These are phyloP conservation scores for Trypanosoma cruzi DNA, from an alignment of 208 protist species.

Conservation along the genomic window DNA sequence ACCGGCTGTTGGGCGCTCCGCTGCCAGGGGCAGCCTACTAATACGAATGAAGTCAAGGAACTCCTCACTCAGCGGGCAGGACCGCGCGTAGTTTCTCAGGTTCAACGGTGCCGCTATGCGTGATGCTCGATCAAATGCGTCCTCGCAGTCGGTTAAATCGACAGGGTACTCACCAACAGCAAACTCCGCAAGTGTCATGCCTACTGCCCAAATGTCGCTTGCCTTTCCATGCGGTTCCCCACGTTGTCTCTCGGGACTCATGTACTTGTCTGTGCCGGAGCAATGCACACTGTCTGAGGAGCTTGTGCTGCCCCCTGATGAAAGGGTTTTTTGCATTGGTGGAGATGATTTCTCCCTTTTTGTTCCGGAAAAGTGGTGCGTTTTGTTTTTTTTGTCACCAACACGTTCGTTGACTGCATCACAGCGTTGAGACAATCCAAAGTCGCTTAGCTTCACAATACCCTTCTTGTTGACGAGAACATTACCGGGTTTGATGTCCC, in stretches of 20 bases:
- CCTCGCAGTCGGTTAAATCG: constrained; percentile 49
- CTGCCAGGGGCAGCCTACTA: constrained; percentile 56
- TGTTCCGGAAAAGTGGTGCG: too few relatives aligned
- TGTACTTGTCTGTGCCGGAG: constrained; percentile 90
- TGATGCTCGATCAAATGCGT: constrained; percentile 68
- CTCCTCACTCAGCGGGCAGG: constrained; percentile 40
- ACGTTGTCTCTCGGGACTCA: constrained; percentile 88
- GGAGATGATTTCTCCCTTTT: too few relatives aligned
- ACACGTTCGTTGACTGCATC: too few relatives aligned
- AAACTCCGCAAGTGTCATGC: constrained; percentile 89
- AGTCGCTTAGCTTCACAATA: constrained; percentile 96
- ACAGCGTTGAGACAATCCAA: constrained; percentile 91
- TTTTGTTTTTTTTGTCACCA: too few relatives aligned
- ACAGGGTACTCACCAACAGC: constrained; percentile 85
- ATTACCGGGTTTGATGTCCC: constrained; percentile 96
- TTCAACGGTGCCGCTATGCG: constrained; percentile 55
- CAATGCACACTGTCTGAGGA: constrained; percentile 32
- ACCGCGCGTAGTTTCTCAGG: constrained; percentile 36
- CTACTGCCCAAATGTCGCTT: constrained; percentile 89
- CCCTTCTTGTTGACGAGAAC: constrained; percentile 94
- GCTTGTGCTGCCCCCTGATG: not conserved
- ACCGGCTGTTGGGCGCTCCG: constrained; percentile 68
- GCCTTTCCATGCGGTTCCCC: constrained; percentile 77
- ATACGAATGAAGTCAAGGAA: constrained; percentile 79
- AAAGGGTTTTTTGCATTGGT: too few relatives aligned